Evolutionary conservation across 129 eudicot species (phyloP), one percentile per base, ranked within the genome.

Genomic region (Tagetes erecta): DNA sequence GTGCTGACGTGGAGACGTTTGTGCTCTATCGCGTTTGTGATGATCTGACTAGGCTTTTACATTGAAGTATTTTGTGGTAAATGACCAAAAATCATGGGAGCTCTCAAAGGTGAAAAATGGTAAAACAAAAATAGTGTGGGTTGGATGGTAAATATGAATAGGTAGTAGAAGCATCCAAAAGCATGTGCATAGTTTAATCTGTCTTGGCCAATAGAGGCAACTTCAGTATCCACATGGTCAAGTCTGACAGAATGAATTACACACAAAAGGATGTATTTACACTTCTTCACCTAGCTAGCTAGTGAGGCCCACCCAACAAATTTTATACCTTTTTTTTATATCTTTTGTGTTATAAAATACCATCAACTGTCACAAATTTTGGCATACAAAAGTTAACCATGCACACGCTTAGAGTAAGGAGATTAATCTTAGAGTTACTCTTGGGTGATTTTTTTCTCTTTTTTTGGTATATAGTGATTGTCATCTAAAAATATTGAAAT

Each of bases 191-290:
- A 63, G 55, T 44, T 60, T 74, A 63, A 68, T 46, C 53, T 83
- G 83, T 83, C 83, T 83, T 69, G 80, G 86, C 65, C 74, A 69
- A 69, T 78, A 78, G 71, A 47, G 68, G 70, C 56, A 82, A 73
- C 76, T 67, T 76, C 72, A 59, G 56, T 72, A 72, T 78, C 69
- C 86, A 78, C 83, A 83, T 83, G 86, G 83, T 77, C 77, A 57
- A 78, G 78, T 74, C 86, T 78, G 86, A 83, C 86, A 78, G 77
- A 73, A 73, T 78, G 68, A 83, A 78, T 50, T 77, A 57, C 76
- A 34, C 41, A 68, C 56, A 77, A 59, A 68, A 45, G 46, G 75
- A 57, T 20, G 46, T 46, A 68, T 69, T 53, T 59, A 57, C 63
- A 69, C 64, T 59, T 77, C 75, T 68, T 68, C 67, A 68, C 80